phyloP scores from a whole-genome alignment of 352 stramenopile genomes.

The Pythium rhizo-oryzae region DNA sequence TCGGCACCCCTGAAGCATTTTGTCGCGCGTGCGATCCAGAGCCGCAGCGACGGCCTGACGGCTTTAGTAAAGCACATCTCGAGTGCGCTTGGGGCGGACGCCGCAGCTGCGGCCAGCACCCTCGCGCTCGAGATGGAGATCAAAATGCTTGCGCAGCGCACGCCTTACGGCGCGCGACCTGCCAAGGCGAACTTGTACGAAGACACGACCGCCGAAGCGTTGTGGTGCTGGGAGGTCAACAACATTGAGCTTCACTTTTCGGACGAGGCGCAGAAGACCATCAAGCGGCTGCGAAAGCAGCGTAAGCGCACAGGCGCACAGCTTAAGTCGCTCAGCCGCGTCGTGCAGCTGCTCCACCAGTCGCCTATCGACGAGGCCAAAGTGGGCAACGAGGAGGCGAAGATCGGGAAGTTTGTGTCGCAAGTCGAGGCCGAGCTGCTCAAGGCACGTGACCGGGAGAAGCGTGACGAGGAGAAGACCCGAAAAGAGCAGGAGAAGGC shows the following conservation, averaged over 20 bases:
- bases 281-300: slow-evolving; percentile 82
- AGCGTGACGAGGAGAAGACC: slow-evolving; percentile 32
- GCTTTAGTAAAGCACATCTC: slow-evolving; percentile 24
- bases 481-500: slow-evolving; percentile 67
- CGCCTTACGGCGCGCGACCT: slow-evolving; percentile 63
- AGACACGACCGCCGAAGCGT: slow-evolving; percentile 64
- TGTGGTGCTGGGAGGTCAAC: slow-evolving; percentile 89
- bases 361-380: slow-evolving; percentile 76
- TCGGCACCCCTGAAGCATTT: slow-evolving; percentile 26
- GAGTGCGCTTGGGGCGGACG: neutral
- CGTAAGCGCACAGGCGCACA: slow-evolving; percentile 74
- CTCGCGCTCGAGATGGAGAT: slow-evolving; percentile 84
- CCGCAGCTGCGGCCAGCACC: slow-evolving; percentile 12
- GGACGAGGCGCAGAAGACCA: slow-evolving; percentile 67
- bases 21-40: slow-evolving; percentile 33
- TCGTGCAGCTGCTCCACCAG: slow-evolving; percentile 70
- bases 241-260: slow-evolving; percentile 73
- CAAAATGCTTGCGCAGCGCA: slow-evolving; percentile 86
- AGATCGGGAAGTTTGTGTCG: slow-evolving; percentile 77
- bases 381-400: slow-evolving; percentile 79
- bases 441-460: slow-evolving; percentile 52
- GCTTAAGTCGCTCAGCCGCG: slow-evolving; percentile 66
- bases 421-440: slow-evolving; percentile 63
- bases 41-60: slow-evolving; percentile 31
- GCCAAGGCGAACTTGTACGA: slow-evolving; percentile 80